These are phyloP conservation scores for Rubia peregrina DNA, from an alignment of 305 asterid species.

Conservation along the genomic window DNA sequence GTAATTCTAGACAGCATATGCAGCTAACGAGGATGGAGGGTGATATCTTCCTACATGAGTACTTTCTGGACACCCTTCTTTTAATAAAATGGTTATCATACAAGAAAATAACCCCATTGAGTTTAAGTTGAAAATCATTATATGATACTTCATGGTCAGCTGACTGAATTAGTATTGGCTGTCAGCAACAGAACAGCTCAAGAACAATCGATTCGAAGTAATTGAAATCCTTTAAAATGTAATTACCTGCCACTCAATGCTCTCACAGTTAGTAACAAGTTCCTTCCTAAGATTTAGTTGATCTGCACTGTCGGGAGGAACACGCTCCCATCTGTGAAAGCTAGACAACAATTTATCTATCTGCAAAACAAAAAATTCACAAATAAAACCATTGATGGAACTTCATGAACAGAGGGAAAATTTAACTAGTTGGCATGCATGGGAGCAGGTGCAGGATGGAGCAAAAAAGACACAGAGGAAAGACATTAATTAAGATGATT, in stretches of 20 bases:
- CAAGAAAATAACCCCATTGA: not conserved
- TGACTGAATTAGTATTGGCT: not conserved
- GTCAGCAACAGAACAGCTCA: not conserved
- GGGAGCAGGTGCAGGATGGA: not conserved
- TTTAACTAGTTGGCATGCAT: not conserved
- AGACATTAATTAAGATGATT: not conserved
- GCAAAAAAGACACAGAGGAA: not conserved
- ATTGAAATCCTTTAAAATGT: not conserved
- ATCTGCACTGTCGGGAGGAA: slow-evolving; percentile 53
- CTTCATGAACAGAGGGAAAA: not conserved
- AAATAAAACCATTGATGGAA: not conserved
- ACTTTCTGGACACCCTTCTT: not conserved
- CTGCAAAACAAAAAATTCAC: slow-evolving; percentile 35
- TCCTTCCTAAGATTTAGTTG: slow-evolving; percentile 57
- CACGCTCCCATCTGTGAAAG: slow-evolving; percentile 77
- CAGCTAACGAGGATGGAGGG: not conserved
- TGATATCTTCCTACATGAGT: not conserved
- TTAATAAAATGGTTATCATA: not conserved
- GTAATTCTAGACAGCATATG: not conserved
- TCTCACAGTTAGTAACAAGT: slow-evolving; percentile 70
- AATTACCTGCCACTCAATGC: slow-evolving; percentile 97
- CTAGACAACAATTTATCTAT: slow-evolving; percentile 71
- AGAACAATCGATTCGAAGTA: slow-evolving; percentile 9
- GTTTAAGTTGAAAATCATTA: slow-evolving; percentile 1
- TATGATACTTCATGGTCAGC: slow-evolving; percentile 2